These are phyloP conservation scores for Coccomyxa subellipsoidea DNA, from an alignment of 163 green algal species.

Conservation along the genomic window DNA sequence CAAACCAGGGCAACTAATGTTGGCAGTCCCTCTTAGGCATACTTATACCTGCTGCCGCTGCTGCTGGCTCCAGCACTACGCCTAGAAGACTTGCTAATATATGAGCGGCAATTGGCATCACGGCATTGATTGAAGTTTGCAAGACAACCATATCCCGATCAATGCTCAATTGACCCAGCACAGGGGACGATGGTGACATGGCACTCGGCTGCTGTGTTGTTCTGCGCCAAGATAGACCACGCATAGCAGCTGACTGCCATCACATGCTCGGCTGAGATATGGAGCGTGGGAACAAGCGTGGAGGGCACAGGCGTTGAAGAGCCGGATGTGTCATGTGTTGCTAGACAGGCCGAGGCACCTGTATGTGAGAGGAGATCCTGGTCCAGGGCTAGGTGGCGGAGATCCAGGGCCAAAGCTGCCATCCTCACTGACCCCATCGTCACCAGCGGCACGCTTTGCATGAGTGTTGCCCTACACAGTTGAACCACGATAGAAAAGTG, in stretches of 20 bases:
- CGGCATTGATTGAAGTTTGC: too few species aligned
- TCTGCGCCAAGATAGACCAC: too few species aligned
- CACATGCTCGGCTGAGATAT: neutral
- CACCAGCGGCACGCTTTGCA: slow-evolving; percentile 25
- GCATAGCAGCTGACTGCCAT: neutral
- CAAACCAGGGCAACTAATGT: neutral
- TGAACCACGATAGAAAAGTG: neutral
- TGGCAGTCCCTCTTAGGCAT: neutral
- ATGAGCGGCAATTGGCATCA: neutral
- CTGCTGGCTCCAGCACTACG: neutral
- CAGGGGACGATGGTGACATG: too few species aligned
- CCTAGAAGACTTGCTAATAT: neutral
- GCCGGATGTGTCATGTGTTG: neutral
- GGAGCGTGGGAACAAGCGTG: neutral
- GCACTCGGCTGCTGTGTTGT: too few species aligned
- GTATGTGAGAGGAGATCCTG: neutral
- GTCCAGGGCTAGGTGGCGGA: slow-evolving; percentile 45
- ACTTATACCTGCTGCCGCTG: neutral
- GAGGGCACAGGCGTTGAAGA: too few species aligned
- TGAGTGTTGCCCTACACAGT: slow-evolving; percentile 56
- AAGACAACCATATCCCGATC: too few species aligned
- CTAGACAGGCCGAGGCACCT: neutral
- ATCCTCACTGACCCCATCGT: slow-evolving; percentile 15
- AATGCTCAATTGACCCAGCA: too few species aligned
- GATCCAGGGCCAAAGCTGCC: slow-evolving; percentile 29